These are phyloP conservation scores for Candida namnaoensis DNA, from an alignment of 805 yeast genomes.

Conservation along the genomic window DNA sequence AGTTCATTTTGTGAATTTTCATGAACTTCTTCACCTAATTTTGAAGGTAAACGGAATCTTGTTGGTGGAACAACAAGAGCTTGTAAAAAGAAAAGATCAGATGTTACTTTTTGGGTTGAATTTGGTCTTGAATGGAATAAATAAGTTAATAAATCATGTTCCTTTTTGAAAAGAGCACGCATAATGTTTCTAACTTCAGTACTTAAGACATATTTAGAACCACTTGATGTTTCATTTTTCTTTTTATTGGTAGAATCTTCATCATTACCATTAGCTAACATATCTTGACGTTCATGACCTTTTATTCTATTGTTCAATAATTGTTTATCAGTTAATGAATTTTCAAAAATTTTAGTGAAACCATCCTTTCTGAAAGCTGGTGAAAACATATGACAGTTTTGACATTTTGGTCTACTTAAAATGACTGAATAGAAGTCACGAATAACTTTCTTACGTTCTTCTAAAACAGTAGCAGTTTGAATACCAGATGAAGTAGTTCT, in stretches of 20 bases:
- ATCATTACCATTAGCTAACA: slow-evolving; percentile 30
- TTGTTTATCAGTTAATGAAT: slow-evolving; percentile 77
- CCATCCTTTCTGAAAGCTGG: slow-evolving; percentile 96
- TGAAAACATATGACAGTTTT: slow-evolving; percentile 91
- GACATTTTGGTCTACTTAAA: slow-evolving; percentile 79
- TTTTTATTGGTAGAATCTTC: slow-evolving; percentile 2
- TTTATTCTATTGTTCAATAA: slow-evolving; percentile 71
- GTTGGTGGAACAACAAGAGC: slow-evolving; percentile 93
- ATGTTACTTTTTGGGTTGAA: slow-evolving; percentile 33
- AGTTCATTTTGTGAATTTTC: slow-evolving; percentile 91
- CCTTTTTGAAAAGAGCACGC: slow-evolving; percentile 66
- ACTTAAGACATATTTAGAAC: slow-evolving; percentile 80
- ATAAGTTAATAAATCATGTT: slow-evolving; percentile 56
- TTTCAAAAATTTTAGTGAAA: slow-evolving; percentile 84
- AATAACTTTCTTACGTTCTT: slow-evolving; percentile 71
- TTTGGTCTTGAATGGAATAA: slow-evolving; percentile 80
- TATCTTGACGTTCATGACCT: slow-evolving; percentile 67
- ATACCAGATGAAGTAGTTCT: slow-evolving; percentile 59
- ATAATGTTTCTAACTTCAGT: slow-evolving; percentile 80
- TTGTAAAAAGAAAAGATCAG: slow-evolving; percentile 87
- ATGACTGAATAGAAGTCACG: slow-evolving; percentile 70
- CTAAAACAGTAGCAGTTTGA: slow-evolving; percentile 76
- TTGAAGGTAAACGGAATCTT: slow-evolving; percentile 92
- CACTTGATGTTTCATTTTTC: slow-evolving; percentile 35
- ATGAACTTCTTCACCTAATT: slow-evolving; percentile 92